Base-by-base conservation (phyloP, 345 rosid species). In the Ceriops zippeliana region DNA sequence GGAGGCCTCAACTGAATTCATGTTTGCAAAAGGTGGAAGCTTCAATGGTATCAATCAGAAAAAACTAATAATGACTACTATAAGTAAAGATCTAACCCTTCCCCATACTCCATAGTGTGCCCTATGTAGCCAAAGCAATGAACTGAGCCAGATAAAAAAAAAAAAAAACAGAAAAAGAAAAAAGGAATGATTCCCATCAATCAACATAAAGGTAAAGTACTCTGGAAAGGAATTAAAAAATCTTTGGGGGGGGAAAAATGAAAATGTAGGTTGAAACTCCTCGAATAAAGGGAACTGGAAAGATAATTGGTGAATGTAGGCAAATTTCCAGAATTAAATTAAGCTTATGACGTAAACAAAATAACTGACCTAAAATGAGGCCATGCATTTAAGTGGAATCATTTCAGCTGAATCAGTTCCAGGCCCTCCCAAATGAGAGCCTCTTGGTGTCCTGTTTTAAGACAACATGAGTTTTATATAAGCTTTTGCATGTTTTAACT, bases 311-410 rank as follows among this genome's bases (percentile, higher is more conserved):
- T 47, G 75, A 73, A 69, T 65, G 84, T 83, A 89, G 96, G 87
- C 13, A 72, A 79, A 82, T 77, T 58, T 92, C 89, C 83, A 81
- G 88, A 53, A 67, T 84, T 75, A 79, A 86, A 79, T 66, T 80
- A 79, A 84, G 73, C 85, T 88, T 77, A 61, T 64, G 84, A 76
- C 82, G 76, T 89, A 91, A 95, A 84, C 92, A 87, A 81, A 85
- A 85, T 74, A 83, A 91, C 97, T 95, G 96, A 91, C 97, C 97
- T 91, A 91, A 89, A 93, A 86, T 88, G 97, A 91, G 90, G 97
- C 97, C 98, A 93, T 86, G 87, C 83, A 86, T 82, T 85, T 85
- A 84, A 87, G 95, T 86, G 95, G 92, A 82, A 88, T 89, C 96
- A 93, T 91, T 91, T 91, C 91, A 89, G 87, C 96, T 80, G 96